Percentiles rank a stretch among this genome's conserved stretches.
phyloP scores from a whole-genome alignment of 106 monocot genomes.

The Gastrodia elata region DNA sequence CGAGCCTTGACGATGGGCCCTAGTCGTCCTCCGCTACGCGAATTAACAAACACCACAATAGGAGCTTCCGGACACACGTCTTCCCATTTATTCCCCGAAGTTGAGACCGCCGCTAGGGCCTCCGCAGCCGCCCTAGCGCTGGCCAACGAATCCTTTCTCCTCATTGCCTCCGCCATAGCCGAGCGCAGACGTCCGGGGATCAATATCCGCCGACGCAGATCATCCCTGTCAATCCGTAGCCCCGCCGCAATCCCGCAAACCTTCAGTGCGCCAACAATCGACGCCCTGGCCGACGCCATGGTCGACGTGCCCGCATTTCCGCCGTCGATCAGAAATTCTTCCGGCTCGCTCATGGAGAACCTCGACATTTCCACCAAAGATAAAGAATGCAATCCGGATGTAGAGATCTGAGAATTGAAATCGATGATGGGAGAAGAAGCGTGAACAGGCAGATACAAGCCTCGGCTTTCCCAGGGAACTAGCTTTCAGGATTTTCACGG shows the following conservation, averaged over 20 bases:
- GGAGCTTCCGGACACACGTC: constrained; percentile 46
- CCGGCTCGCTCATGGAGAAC: not conserved
- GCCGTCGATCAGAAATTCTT: not conserved
- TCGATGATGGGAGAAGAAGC: not conserved
- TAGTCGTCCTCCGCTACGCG: constrained; percentile 70
- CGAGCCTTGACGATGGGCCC: constrained; percentile 58
- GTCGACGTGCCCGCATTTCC: constrained; percentile 12
- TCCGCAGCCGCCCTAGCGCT: constrained; percentile 10
- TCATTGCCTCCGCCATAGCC: constrained; percentile 48
- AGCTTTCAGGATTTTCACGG: no score
- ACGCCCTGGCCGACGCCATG: constrained; percentile 32
- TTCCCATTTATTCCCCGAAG: constrained; percentile 2
- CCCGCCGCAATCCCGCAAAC: constrained; percentile 42
- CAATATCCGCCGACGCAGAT: constrained; percentile 43
- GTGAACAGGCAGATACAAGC: not conserved
- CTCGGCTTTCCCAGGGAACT: no score
- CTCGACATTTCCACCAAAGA: constrained; percentile 10
- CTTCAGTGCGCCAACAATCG: constrained; percentile 44
- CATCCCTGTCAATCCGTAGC: constrained; percentile 53
- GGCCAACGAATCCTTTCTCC: constrained; percentile 21
- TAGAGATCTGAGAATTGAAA: not conserved
- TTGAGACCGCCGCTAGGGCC: not conserved
- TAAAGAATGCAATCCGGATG: not conserved
- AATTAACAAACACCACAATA: constrained; percentile 81
- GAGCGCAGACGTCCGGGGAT: constrained; percentile 49